Evolutionary conservation across 2,329 filamentous ascomycete genomes (phyloP).

Genomic region (Sclerotinia borealis): DNA sequence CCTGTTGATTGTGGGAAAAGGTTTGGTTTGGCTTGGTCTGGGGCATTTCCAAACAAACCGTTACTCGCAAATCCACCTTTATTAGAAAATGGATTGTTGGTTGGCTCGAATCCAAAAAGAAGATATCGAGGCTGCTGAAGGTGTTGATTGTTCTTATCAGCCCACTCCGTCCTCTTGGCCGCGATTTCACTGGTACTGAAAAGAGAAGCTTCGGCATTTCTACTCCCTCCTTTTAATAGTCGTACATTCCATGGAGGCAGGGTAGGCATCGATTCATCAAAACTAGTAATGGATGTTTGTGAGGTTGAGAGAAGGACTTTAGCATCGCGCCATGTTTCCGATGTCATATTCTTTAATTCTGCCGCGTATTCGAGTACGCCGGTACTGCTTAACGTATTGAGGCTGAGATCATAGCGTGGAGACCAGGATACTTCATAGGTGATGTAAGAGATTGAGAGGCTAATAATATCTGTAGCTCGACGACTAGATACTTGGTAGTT

Average conservation of each 20-base stretch:
- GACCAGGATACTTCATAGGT: conserved; percentile 38
- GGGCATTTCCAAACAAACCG: neutral
- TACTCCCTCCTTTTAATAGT: conserved; percentile 30
- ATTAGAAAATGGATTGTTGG: neutral
- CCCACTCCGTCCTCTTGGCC: conserved; percentile 28
- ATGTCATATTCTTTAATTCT: conserved; percentile 45
- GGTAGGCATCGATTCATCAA: conserved; percentile 42
- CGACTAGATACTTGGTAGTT: conserved; percentile 21
- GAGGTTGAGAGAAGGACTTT: conserved; percentile 42
- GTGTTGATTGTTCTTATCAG: conserved; percentile 24
- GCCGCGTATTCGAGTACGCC: conserved; percentile 44
- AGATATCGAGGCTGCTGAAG: conserved; percentile 24
- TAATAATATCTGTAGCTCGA: conserved; percentile 23
- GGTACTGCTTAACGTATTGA: conserved; percentile 33
- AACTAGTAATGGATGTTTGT: conserved; percentile 43
- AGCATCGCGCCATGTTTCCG: conserved; percentile 43
- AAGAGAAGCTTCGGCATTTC: conserved; percentile 20
- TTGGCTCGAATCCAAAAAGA: conserved; percentile 3
- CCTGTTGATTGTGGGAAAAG: neutral
- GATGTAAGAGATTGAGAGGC: conserved; percentile 30
- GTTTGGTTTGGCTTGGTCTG: neutral
- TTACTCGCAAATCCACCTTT: neutral
- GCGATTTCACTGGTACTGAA: conserved; percentile 33
- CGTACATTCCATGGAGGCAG: conserved; percentile 43
- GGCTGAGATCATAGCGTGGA: conserved; percentile 44